Evolutionary conservation across 805 yeast species (phyloP).

Genomic region (Candida manassasensis): DNA sequence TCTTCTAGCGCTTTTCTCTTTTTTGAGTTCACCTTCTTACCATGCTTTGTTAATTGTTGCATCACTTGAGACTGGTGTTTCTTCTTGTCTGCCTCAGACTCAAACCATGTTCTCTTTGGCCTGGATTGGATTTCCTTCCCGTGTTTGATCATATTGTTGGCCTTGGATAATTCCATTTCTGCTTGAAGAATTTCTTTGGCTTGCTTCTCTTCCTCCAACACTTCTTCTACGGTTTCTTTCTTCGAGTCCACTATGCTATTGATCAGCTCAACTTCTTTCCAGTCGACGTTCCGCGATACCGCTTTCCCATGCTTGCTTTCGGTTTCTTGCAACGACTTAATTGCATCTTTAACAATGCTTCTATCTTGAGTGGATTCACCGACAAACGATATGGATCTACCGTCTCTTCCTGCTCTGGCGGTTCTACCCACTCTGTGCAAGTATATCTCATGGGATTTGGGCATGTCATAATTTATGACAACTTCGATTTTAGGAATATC

Average conservation of each 20-base stretch:
- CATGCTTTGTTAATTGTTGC: slow-evolving; percentile 42
- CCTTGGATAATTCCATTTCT: slow-evolving; percentile 84
- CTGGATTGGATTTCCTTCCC: slow-evolving; percentile 79
- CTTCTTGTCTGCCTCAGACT: slow-evolving; percentile 53
- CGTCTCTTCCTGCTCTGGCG: slow-evolving; percentile 98
- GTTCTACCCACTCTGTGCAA: slow-evolving; percentile 98
- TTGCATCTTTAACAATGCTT: slow-evolving; percentile 83
- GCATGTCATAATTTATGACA: slow-evolving; percentile 95
- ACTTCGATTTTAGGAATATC: slow-evolving; percentile 97
- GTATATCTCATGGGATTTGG: slow-evolving; percentile 84
- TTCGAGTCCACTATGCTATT: slow-evolving; percentile 58
- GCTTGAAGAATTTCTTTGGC: slow-evolving; percentile 85
- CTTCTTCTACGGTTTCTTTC: slow-evolving; percentile 61
- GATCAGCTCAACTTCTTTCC: slow-evolving; percentile 75
- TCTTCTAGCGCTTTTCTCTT: slow-evolving; percentile 70
- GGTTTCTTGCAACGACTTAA: slow-evolving; percentile 52
- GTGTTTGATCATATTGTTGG: slow-evolving; percentile 77
- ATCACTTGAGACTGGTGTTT: slow-evolving; percentile 32
- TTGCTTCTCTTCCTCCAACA: slow-evolving; percentile 79
- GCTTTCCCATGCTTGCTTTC: slow-evolving; percentile 49
- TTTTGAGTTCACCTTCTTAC: slow-evolving; percentile 57
- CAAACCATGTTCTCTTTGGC: slow-evolving; percentile 97
- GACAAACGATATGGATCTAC: slow-evolving; percentile 87
- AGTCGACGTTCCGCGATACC: slow-evolving; percentile 86
- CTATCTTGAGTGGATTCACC: slow-evolving; percentile 90